These are phyloP conservation scores for Barnettozyma californica DNA, from an alignment of 805 yeast genomes.

Conservation along the genomic window DNA sequence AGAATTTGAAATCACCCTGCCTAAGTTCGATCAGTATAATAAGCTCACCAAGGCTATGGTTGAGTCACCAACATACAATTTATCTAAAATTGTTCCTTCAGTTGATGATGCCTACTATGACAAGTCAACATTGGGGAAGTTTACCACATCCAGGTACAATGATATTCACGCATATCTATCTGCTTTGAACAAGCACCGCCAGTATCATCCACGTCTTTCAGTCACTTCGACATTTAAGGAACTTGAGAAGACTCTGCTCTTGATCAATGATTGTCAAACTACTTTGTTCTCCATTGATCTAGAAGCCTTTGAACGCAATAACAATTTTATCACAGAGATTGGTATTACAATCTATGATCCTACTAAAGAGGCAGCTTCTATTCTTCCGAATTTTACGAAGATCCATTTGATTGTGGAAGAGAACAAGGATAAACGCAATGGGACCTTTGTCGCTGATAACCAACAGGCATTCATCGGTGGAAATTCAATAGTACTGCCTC, in stretches of 20 bases:
- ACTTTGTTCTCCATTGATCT: slow-evolving; percentile 2
- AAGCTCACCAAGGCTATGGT: background rate
- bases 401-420: slow-evolving; percentile 40
- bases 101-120: background rate
- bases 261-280: background rate
- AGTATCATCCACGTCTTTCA: slow-evolving; percentile 1
- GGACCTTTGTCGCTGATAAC: slow-evolving; percentile 47
- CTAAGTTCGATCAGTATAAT: background rate
- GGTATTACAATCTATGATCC: slow-evolving; percentile 18
- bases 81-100: background rate
- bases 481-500: slow-evolving; percentile 34
- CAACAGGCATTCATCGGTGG: slow-evolving; percentile 44
- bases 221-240: background rate
- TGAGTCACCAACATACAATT: background rate
- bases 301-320: slow-evolving; percentile 1
- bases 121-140: background rate
- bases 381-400: slow-evolving; percentile 11
- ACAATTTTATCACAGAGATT: slow-evolving; percentile 9
- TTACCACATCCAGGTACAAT: slow-evolving; percentile 2
- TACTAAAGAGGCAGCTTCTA: slow-evolving; percentile 11
- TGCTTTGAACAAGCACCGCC: background rate
- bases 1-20: background rate
- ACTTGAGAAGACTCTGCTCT: background rate
- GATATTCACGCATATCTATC: background rate
- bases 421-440: slow-evolving; percentile 34